Base-by-base conservation (phyloP, 805 yeast genomes). In the Teunomyces pallodes region DNA sequence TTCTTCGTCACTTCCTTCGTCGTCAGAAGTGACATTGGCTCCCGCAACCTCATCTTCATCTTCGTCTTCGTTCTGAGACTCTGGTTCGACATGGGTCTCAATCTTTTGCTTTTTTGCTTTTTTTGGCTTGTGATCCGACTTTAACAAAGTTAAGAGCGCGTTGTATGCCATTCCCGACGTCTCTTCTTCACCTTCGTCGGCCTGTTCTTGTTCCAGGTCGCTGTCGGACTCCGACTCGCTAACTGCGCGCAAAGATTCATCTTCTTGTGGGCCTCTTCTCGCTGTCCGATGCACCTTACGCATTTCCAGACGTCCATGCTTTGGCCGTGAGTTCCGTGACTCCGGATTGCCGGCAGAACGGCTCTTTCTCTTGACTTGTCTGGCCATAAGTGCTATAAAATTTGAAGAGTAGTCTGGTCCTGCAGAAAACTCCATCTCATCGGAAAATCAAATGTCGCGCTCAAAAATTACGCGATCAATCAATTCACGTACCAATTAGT, bases 91-190 rank as follows among this genome's bases (percentile, higher is more conserved):
- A 6, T 13, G 36, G n/a, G 33, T 17, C 12, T 44, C 42, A 5
- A 9, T 36, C 33, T 51, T 40, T 38, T 51, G 43, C 43, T 56
- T 54, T 45, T 36, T 53, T 47, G 47, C 28, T 32, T 47, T 45
- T 20, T 49, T 47, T 43, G 9, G 42, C 43, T 50, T 53, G 52
- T 75, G 77, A 45, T 79, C 83, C 8, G 79, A 64, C 38, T 72
- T 76, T 51, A 86, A 70, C 43, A 87, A 72, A 1, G 88, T 81
- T 58, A 87, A 62, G 43, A 87, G 67, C 1, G 92, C 91, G 54
- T 79, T 76, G 63, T 87, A 86, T 0, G 86, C 87, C 57, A 73
- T 70, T 3, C 76, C 74, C 29, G 65, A 58, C 7, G 54, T 59
- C n/a, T 46, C 54, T 14, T 55, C 48, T 8, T 55, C 50, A 7